phyloP scores from a whole-genome alignment of 1,284 basidiomycete species.

The Apiotrichum gracile region DNA sequence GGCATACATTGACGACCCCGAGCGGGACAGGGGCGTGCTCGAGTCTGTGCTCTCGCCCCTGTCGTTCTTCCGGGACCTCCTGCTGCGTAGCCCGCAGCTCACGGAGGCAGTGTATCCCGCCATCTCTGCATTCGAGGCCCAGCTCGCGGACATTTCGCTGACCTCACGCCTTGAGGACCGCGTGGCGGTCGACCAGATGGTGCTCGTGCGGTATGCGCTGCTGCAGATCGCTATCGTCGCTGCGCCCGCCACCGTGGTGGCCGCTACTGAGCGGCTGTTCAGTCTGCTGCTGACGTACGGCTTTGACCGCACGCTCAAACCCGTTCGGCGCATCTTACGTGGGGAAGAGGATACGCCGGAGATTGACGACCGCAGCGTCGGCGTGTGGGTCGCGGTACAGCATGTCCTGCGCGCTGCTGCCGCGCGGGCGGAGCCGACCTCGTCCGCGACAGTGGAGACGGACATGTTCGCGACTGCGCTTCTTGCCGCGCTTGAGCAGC shows the following conservation, averaged over 20 bases:
- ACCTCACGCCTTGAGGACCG: constrained; percentile 6
- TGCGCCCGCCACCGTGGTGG: constrained; percentile 2
- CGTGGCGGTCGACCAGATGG: constrained; percentile 20
- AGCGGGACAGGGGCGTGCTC: not conserved
- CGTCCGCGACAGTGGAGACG: constrained; percentile 23
- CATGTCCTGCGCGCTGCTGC: constrained; percentile 51
- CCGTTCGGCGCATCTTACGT: constrained; percentile 40
- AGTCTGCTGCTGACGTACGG: constrained; percentile 55
- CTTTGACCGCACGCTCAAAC: constrained; percentile 52
- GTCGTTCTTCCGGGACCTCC: constrained; percentile 20
- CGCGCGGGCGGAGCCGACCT: too few relatives aligned
- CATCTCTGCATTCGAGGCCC: not conserved
- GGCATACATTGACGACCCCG: constrained; percentile 10
- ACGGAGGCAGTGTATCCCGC: not conserved
- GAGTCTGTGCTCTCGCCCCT: constrained; percentile 12
- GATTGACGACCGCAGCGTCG: constrained; percentile 53
- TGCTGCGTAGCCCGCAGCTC: not conserved
- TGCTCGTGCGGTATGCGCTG: constrained; percentile 58
- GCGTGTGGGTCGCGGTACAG: constrained; percentile 71
- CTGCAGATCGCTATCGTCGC: constrained; percentile 52
- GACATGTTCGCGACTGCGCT: constrained; percentile 47
- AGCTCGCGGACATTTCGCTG: constrained; percentile 19
- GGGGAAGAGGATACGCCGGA: constrained; percentile 40
- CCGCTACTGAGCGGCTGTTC: constrained; percentile 48
- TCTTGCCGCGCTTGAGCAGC: constrained; percentile 35